Evolutionary conservation across 768 basidiomycete genomes (phyloP).

Genomic region (Agaricus blazei): DNA sequence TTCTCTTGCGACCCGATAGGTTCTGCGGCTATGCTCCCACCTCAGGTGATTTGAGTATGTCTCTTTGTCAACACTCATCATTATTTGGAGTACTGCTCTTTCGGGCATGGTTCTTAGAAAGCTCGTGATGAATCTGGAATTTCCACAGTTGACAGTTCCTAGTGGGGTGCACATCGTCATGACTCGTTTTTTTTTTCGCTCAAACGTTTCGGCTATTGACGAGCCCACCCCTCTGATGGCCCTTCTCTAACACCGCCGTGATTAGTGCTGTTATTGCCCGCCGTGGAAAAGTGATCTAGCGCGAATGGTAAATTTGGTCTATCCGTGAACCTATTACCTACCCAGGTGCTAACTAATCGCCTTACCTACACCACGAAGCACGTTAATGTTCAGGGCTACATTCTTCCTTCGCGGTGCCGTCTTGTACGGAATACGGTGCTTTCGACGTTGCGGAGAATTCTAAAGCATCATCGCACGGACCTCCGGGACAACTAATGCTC

Average conservation of each 20-base stretch:
- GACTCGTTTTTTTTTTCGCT: constrained; percentile 67
- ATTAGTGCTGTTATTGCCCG: constrained; percentile 60
- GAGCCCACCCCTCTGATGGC: constrained; percentile 23
- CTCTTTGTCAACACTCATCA: constrained; percentile 64
- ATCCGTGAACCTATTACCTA: constrained; percentile 52
- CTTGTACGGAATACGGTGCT: constrained; percentile 46
- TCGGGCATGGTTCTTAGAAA: constrained; percentile 70
- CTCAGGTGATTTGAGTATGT: constrained; percentile 42
- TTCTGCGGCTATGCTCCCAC: background rate
- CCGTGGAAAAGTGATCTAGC: constrained; percentile 52
- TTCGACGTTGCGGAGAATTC: constrained; percentile 46
- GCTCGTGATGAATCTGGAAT: constrained; percentile 68
- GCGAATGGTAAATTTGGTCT: constrained; percentile 78
- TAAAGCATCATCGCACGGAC: constrained; percentile 48
- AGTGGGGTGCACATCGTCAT: constrained; percentile 66
- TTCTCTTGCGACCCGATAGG: constrained; percentile 67
- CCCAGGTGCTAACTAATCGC: constrained; percentile 35
- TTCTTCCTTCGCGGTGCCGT: constrained; percentile 57
- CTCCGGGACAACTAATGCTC: constrained; percentile 15
- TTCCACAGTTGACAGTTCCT: constrained; percentile 70
- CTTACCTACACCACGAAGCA: constrained; percentile 73
- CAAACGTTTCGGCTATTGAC: constrained; percentile 62
- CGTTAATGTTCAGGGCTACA: constrained; percentile 56
- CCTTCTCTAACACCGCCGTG: background rate
- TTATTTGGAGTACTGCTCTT: constrained; percentile 62